Evolutionary conservation across 768 basidiomycete genomes (phyloP), one percentile per base, ranked within the genome.

Genomic region (Calocybe indica): DNA sequence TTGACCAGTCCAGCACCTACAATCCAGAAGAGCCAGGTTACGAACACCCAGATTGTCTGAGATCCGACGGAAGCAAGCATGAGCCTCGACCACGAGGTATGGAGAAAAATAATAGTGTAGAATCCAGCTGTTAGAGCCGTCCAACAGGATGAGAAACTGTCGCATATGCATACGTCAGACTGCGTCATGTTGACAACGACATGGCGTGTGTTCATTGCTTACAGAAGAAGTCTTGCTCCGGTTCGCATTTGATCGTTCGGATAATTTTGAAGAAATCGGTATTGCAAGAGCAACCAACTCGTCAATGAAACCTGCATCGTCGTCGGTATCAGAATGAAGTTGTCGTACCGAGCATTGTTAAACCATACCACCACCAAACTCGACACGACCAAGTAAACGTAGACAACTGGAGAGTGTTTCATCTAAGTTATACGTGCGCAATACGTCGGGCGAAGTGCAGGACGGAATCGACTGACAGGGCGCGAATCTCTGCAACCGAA

Each of bases 21-120:
- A 13, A 82, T 67, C 83, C 82, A 85, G 40, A 82, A 64, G 12
- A 76, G 54, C 79, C 78, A 82, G 10, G 82, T 82, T 1, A 74
- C 49, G 29, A 81, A 61, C 4, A 76, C 61, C 83, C 83, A 84
- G 37, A 82, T 62, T 9, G 69, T 71, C 55, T 84, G 83, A 0
- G 79, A 68, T 6, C 81, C 80, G 35, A 83, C 63, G 9, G 82
- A 83, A 7, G 75, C 69, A 11, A 81, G 51, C 3, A 76, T 70
- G 47, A 74, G 72, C 48, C 64, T 73, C 13, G 79, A 76, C 73
- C 76, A 81, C 11, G 64, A 61, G 1, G 81, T 80, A 55, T 84
- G 81, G 5, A 83, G 62, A 58, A 83, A 81, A 34, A 83, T 69
- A 36, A 82, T 60, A n/a, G 75, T 73, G 47, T 76, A 78, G 14